These are phyloP conservation scores for Testicularia cyperi DNA, from an alignment of 1,284 basidiomycete species.

Conservation along the genomic window DNA sequence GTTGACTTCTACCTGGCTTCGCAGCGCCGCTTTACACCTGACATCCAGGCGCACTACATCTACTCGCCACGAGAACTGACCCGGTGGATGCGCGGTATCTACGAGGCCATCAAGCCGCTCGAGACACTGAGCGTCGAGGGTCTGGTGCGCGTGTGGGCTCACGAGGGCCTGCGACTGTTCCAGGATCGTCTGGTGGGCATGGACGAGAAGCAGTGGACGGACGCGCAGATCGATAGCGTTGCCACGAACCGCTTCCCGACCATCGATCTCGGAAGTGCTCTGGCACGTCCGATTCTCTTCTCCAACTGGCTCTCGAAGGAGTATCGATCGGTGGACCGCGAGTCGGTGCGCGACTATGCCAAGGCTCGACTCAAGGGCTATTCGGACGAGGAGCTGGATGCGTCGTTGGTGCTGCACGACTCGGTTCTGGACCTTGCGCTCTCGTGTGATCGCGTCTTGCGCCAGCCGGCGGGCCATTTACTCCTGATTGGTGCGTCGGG, in stretches of 20 bases:
- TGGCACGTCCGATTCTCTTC: slow-evolving; percentile 88
- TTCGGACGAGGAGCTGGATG: slow-evolving; percentile 75
- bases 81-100: slow-evolving; percentile 95
- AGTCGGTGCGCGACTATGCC: slow-evolving; percentile 89
- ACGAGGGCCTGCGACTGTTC: slow-evolving; percentile 95
- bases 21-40: slow-evolving; percentile 90
- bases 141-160: slow-evolving; percentile 94
- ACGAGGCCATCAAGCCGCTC: slow-evolving; percentile 89
- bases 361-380: slow-evolving; percentile 84
- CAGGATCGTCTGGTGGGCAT: slow-evolving; percentile 85
- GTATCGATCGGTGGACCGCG: slow-evolving; percentile 91
- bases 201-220: slow-evolving; percentile 72
- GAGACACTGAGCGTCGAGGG: slow-evolving; percentile 90
- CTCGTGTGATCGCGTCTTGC: slow-evolving; percentile 97
- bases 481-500: slow-evolving; percentile 96
- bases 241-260: slow-evolving; percentile 89
- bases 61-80: slow-evolving; percentile 99
- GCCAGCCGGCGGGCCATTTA: slow-evolving; percentile 93
- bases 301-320: slow-evolving; percentile 99
- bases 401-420: slow-evolving; percentile 97
- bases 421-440: slow-evolving; percentile 96
- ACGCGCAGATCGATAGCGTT: slow-evolving; percentile 81
- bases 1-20: slow-evolving; percentile 92
- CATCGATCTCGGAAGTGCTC: slow-evolving; percentile 73
- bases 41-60: slow-evolving; percentile 95